Percentiles rank a stretch among this genome's conserved stretches.
These are phyloP conservation scores for Aspergillus kassunensis DNA, from an alignment of 495 filamentous ascomycete species.

Conservation along the genomic window DNA sequence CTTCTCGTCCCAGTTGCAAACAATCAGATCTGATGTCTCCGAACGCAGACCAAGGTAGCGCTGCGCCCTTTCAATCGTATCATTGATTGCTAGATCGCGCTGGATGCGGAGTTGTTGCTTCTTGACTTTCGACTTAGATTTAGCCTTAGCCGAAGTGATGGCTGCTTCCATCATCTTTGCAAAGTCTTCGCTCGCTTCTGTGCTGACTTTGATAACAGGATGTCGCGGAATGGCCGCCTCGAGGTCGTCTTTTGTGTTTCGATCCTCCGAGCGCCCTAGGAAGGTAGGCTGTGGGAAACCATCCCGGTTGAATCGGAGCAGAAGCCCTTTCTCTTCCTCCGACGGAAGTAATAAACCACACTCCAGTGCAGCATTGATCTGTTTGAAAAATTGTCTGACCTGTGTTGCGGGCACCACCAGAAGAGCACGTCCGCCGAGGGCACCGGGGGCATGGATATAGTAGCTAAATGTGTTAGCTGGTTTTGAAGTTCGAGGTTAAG, in stretches of 20 bases:
- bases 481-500: not conserved
- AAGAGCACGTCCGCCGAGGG: conserved; percentile 43
- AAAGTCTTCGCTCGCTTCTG: conserved; percentile 36
- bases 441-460: conserved; percentile 55
- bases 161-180: conserved; percentile 43
- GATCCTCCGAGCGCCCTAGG: conserved; percentile 50
- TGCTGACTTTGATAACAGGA: not conserved
- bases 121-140: conserved; percentile 43
- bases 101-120: conserved; percentile 47
- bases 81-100: conserved; percentile 42
- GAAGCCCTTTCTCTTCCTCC: conserved; percentile 45
- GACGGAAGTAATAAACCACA: conserved; percentile 48
- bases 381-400: conserved; percentile 52
- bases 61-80: conserved; percentile 56
- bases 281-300: conserved; percentile 59
- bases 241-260: conserved; percentile 29
- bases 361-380: conserved; percentile 53
- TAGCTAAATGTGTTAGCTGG: conserved; percentile 46
- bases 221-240: conserved; percentile 28
- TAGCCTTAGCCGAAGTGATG: conserved; percentile 36
- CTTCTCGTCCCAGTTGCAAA: conserved; percentile 18
- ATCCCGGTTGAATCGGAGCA: conserved; percentile 52
- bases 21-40: conserved; percentile 6
- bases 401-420: conserved; percentile 63
- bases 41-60: conserved; percentile 63